A percentile compares a stretch with the other conserved stretches of the same genome.
Evolutionary conservation across 257 asterid species (phyloP).

Genomic region (Petunia secreta): DNA sequence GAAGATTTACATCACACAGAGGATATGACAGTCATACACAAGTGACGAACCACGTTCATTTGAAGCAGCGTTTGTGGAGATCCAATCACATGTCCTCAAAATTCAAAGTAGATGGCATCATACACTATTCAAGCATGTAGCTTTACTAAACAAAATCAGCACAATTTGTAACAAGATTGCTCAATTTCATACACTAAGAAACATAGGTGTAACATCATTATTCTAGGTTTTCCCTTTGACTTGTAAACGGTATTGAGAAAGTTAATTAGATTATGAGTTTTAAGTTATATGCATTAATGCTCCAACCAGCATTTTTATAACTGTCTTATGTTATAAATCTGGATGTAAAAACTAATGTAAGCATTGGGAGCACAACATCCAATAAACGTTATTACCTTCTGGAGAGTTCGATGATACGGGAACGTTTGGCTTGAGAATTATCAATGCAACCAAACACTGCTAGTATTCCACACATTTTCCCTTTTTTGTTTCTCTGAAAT

Average conservation of each 20-base stretch:
- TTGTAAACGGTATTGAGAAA: too few relatives aligned
- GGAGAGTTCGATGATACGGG: constrained; percentile 89
- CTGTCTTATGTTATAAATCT: too few relatives aligned
- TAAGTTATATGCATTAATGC: too few relatives aligned
- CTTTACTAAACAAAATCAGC: neutral
- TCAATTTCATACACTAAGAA: too few relatives aligned
- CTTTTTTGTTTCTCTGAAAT: constrained; percentile 7
- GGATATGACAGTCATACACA: neutral
- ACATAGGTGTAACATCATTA: too few relatives aligned
- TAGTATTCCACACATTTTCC: constrained; percentile 92
- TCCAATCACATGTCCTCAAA: constrained; percentile 3
- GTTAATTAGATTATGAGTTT: too few relatives aligned
- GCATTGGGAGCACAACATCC: too few relatives aligned
- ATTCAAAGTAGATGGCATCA: neutral
- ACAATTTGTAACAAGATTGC: neutral
- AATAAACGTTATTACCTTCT: constrained; percentile 56
- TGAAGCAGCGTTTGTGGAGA: neutral
- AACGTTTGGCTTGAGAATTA: constrained; percentile 76
- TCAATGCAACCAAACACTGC: constrained; percentile 90
- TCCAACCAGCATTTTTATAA: too few relatives aligned
- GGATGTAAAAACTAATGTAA: too few relatives aligned
- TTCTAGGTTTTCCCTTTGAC: too few relatives aligned
- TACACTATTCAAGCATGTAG: neutral
- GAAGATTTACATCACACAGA: neutral
- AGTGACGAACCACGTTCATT: neutral